Evolutionary conservation across 331 rosid species (phyloP), one percentile per base, ranked within the genome.

Genomic region (Erythrophleum ivorense): DNA sequence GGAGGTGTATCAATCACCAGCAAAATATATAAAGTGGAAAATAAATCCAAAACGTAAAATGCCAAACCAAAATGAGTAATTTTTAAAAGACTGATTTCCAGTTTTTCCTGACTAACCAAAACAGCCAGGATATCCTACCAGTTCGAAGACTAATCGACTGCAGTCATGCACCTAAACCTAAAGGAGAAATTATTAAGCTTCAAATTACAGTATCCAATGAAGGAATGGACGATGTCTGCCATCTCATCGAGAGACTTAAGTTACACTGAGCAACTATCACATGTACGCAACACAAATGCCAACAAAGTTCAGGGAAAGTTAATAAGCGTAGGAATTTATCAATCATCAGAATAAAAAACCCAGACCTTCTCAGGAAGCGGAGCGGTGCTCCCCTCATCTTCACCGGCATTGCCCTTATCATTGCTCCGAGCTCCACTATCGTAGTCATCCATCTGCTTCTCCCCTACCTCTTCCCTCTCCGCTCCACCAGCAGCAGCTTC

Each of bases 331-430:
- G 64, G 19, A 76, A 1, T 46, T 15, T 15, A 71, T 5, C 40
- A 9, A 62, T 12, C 5, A 55, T 3, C 16, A 75, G 3, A 59
- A 24, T 6, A 0, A 2, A 40, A 41, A 54, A 33, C 24, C 34
- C 53, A 77, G 62, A 92, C 99, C 99, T 90, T 86, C 33, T 94
- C 97, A 24, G 99, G 99, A 75, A 96, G 67, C 6, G 92, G 94
- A 43, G 87, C 77, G 0, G 92, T 76, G 84, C 82, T 87, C 60
- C 94, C 87, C n/a, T 91, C 99, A 21, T 91, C 97, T 72, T 89
- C 97, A 81, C 83, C 91, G 13, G 90, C 97, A 80, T 82, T 80
- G 57, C 84, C 91, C 86, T 93, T 93, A 36, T 84, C 96, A 64
- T 88, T 88, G 75, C 96, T 91, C 73, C 84, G 85, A 66, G 68